Evolutionary conservation across 2,329 filamentous ascomycete species (phyloP), one percentile per base, ranked within the genome.

Genomic region (Fusarium sp.): DNA sequence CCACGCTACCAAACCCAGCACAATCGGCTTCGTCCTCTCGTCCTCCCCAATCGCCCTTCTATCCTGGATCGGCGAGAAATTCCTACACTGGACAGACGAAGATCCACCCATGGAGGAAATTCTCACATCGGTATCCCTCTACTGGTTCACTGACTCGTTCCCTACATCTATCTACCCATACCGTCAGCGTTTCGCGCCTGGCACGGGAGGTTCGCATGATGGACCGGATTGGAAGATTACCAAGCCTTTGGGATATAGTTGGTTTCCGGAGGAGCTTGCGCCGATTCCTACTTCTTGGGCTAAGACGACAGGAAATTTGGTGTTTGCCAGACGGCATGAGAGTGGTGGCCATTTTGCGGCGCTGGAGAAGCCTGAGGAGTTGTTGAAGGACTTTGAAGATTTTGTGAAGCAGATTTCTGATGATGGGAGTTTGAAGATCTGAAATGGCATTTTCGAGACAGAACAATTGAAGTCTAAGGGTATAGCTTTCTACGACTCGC

Each of bases 161-260:
- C 61, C 62, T 2, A 65, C 62, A 0, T 51, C 62, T 1, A 58
- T 65, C 32, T 65, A 51, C 0, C n/a, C 32, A 2, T 65, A 65
- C 7, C 60, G 62, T 10, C 62, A 65, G 0, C 25, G 22, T 7
- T 47, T 63, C 6, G 8, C 20, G 2, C 10, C 25, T 5, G 4
- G 18, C 1, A 11, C 40, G 0, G n/a, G n/a, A 1, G 62, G 52
- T 1, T 8, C 27, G 0, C 27, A 51, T 3, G 8, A 32, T 1
- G 10, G 20, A 1, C 45, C 45, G 2, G 29, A 51, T 0, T 41
- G 22, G 13, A 46, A 51, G 10, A 46, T 65, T 9, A 20, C 2
- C 11, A 65, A 65, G 52, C 62, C 62, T 2, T 4, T 65, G 27
- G 60, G 60, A 1, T 65, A 51, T 0, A 65, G 60, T n/a, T 65